Conservation (phyloP, 1,284 basidiomycete genomes). For the Anthracocystis panici-leucophaei region DNA sequence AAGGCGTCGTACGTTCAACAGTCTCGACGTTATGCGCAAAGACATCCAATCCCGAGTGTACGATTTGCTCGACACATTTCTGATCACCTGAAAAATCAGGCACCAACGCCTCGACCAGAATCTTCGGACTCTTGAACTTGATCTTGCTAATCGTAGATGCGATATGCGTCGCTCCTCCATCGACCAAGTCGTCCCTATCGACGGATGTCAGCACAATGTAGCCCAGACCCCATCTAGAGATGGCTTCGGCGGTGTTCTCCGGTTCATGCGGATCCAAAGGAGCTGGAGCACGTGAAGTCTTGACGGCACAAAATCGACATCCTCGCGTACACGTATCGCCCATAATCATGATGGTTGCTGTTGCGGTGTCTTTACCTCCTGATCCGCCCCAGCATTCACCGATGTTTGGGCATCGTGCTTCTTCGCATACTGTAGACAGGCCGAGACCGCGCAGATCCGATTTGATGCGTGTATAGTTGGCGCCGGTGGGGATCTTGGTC, state of each 20-base stretch:
- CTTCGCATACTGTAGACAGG: constrained; percentile 97
- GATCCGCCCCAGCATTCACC: constrained; percentile 98
- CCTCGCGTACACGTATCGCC: constrained; percentile 99
- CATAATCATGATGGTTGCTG: constrained; percentile 95
- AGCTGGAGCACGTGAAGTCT: constrained; percentile 88
- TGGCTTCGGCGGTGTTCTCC: constrained; percentile 97
- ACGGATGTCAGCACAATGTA: constrained; percentile 98
- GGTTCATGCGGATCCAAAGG: constrained; percentile 96
- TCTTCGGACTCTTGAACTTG: constrained; percentile 92
- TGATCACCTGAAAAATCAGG: constrained; percentile 90
- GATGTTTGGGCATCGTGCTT: constrained; percentile 98
- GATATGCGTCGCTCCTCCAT: constrained; percentile 93
- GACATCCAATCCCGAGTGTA: constrained; percentile 92
- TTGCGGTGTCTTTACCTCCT: constrained; percentile 82
- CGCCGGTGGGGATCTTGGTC: constrained; percentile 83
- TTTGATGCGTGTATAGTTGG: constrained; percentile 91
- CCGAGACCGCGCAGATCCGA: constrained; percentile 90
- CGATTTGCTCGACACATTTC: constrained; percentile 82
- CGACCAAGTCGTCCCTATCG: constrained; percentile 92
- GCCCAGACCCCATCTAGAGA: constrained; percentile 96
- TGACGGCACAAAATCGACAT: constrained; percentile 97
- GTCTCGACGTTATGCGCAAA: constrained; percentile 99
- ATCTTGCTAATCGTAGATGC: constrained; percentile 94
- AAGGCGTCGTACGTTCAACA: constrained; percentile 90
- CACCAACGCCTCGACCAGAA: constrained; percentile 95